A percentile compares a stretch with the other conserved stretches of the same genome.
Evolutionary conservation across 2,329 filamentous ascomycete genomes (phyloP).

Genomic region (Leptographium procerum): DNA sequence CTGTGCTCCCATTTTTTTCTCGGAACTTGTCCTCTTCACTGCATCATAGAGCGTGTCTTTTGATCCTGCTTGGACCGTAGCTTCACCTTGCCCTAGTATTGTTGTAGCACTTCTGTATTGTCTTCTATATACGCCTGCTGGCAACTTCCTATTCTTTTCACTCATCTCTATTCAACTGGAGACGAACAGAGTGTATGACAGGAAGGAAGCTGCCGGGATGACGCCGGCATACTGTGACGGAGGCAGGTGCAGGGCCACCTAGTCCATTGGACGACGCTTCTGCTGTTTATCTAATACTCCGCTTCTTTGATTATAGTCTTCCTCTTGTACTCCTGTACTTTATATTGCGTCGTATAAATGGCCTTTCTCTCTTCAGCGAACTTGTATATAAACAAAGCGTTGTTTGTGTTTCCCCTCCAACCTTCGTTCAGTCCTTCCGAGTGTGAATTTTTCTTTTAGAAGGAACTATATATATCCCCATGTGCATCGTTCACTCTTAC

Average conservation of each 20-base stretch:
- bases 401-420: background rate
- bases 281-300: background rate
- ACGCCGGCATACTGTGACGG: background rate
- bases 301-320: background rate
- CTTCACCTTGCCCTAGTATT: background rate
- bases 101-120: background rate
- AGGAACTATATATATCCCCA: background rate
- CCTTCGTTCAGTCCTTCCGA: background rate
- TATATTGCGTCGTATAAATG: background rate
- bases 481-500: background rate
- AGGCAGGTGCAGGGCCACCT: background rate
- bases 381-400: background rate
- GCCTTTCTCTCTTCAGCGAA: background rate
- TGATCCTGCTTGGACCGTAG: background rate
- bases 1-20: background rate
- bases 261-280: background rate
- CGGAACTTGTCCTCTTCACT: too few species aligned
- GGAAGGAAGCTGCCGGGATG: background rate
- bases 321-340: background rate
- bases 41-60: too few species aligned
- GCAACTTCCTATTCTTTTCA: background rate
- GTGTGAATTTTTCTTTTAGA: background rate
- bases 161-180: background rate
- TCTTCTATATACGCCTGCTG: background rate
- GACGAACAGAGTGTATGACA: background rate